Percentiles rank a stretch among this genome's conserved stretches.
phyloP scores from a whole-genome alignment of 2,329 filamentous ascomycete genomes.

The Colletotrichum sp. region DNA sequence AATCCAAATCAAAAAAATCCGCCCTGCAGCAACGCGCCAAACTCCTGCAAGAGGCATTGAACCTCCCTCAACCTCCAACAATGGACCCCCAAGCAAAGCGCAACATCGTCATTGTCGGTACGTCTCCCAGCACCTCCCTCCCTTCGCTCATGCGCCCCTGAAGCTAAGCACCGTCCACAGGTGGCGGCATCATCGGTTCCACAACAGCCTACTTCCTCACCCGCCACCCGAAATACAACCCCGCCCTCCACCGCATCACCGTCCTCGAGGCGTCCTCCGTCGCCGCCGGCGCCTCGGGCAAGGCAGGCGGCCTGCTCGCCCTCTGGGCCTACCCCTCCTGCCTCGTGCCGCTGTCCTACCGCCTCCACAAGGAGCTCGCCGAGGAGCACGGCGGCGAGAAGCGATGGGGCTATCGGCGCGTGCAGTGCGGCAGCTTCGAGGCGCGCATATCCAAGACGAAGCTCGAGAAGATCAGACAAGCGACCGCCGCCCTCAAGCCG shows the following conservation, averaged over 20 bases:
- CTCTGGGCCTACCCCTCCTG: conserved; percentile 89
- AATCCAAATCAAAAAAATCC: conserved; percentile 1
- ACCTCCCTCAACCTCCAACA: background rate
- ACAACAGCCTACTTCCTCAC: conserved; percentile 92
- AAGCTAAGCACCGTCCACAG: conserved; percentile 45
- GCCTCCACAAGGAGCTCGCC: conserved; percentile 83
- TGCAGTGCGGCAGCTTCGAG: conserved; percentile 72
- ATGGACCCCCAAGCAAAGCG: conserved; percentile 31
- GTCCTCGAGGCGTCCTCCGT: conserved; percentile 86
- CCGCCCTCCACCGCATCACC: conserved; percentile 76
- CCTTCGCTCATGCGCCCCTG: background rate
- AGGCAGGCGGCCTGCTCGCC: conserved; percentile 89
- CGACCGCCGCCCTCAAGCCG: conserved; percentile 21
- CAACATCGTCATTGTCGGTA: conserved; percentile 58
- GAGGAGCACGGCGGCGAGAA: conserved; percentile 78
- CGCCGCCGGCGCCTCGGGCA: conserved; percentile 91
- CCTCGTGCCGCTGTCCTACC: conserved; percentile 86
- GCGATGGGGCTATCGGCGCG: conserved; percentile 84
- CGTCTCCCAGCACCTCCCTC: conserved; percentile 21
- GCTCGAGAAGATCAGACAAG: conserved; percentile 32
- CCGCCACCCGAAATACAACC: conserved; percentile 81
- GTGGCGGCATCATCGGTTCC: conserved; percentile 91
- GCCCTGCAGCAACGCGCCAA: background rate
- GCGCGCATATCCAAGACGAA: conserved; percentile 41
- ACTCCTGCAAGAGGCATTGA: background rate